Evolutionary conservation across 805 yeast genomes (phyloP).

Genomic region (Starmerella ratchasimensis): DNA sequence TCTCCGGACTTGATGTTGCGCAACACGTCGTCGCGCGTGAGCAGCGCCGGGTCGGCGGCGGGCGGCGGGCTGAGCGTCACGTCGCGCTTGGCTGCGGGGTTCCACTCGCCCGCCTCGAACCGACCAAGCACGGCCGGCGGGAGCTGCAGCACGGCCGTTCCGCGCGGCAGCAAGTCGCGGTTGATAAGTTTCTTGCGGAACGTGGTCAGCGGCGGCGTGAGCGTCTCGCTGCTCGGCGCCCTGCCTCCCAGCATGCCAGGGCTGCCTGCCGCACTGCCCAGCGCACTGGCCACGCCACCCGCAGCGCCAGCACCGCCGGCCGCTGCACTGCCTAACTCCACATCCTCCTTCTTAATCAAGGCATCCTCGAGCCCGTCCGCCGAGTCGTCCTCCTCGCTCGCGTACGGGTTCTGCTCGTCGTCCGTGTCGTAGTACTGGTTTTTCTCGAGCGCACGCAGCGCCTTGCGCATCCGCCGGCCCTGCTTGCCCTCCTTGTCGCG

Average conservation of each 20-base stretch:
- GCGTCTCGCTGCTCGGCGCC: too few relatives aligned
- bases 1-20: constrained; percentile 36
- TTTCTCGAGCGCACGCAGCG: constrained; percentile 72
- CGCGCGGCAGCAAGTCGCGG: constrained; percentile 32
- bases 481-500: constrained; percentile 64
- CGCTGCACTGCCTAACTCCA: constrained; percentile 4
- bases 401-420: constrained; percentile 72
- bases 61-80: constrained; percentile 4
- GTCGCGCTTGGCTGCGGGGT: constrained; percentile 41
- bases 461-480: constrained; percentile 73
- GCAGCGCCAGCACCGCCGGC: constrained; percentile 9
- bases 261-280: constrained; percentile 13
- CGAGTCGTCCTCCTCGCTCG: constrained; percentile 44
- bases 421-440: constrained; percentile 77
- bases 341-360: constrained; percentile 29
- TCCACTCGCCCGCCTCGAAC: constrained; percentile 79
- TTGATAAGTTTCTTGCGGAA: constrained; percentile 28
- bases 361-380: constrained; percentile 20
- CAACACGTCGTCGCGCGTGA: constrained; percentile 62
- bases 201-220: constrained; percentile 23
- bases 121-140: constrained; percentile 43
- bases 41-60: constrained; percentile 30
- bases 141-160: constrained; percentile 51
- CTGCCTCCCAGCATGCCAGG: constrained; percentile 11
- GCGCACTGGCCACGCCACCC: constrained; percentile 4